Base-by-base conservation (phyloP, 169 alveolate species). In the Plasmodium coatneyi region DNA sequence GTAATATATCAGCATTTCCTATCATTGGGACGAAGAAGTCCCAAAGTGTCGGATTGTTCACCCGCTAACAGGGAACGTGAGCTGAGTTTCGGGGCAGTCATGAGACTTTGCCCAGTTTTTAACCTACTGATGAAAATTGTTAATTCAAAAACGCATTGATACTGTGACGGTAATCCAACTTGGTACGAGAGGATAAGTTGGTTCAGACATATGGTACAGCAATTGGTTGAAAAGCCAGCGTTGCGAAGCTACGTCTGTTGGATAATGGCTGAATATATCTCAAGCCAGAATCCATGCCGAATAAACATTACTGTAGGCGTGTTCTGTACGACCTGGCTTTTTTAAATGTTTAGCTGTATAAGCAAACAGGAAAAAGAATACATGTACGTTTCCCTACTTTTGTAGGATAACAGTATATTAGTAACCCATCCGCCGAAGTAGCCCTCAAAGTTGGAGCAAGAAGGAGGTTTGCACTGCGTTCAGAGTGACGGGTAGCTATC, bases 251-350 rank as follows among this genome's bases (percentile, higher is more conserved):
- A 96, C 96, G 97, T 95, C 97, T 96, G 98, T 96, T 95, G 96
- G 97, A 95, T 96, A 96, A 97, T 96, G 97, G 95, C 98, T 96
- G 98, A 96, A 97, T 97, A 97, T 97, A 97, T 97, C 97, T 97
- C 16, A 96, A 97, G 98, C 93, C 98, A 95, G 97, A 97, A 97
- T 92, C 97, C 97, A 97, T 96, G 96, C 98, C 41, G 82, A 74
- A 72, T 84, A 66, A 39, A 84, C 92, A 72, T 72, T 84, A 84
- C 84, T 46, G 78, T 84, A 71, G 4, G 60, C 25, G 60, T 49
- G 60, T 49, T 49, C 60, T 56, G 56, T 2, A 66, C 10, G 10
- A 66, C 22, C 9, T 84, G 56, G 70, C 78, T 72, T 84, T 84
- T 84, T 84, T 19, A n/a, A 2, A 16, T 0, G 28, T 84, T 84